These are phyloP conservation scores for Vachellia pachyceras DNA, from an alignment of 306 rosid species.

Conservation along the genomic window DNA sequence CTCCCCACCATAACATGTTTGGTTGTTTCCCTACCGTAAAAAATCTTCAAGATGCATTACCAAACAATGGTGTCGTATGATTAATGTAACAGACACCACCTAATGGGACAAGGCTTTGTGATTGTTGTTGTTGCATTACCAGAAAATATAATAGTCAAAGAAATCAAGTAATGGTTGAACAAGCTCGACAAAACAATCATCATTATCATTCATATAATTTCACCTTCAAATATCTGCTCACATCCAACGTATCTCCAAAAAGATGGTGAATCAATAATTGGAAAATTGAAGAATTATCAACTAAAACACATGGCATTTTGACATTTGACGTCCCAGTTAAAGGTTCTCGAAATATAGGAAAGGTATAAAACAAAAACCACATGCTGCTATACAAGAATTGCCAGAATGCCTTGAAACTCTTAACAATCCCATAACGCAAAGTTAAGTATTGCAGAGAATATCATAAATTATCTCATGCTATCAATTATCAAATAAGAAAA, in stretches of 20 bases:
- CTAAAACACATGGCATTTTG: neutral
- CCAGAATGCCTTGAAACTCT: neutral
- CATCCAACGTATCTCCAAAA: conserved; percentile 22
- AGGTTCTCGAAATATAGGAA: neutral
- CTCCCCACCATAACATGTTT: conserved; percentile 7
- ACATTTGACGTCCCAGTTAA: conserved; percentile 7
- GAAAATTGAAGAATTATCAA: neutral
- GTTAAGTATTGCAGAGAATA: neutral
- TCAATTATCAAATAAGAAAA: conserved; percentile 11
- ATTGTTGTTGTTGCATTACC: neutral
- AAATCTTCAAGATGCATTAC: conserved; percentile 21
- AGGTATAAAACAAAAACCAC: conserved; percentile 7
- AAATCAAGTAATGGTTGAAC: neutral
- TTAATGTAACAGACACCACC: no score
- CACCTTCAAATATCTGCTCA: conserved; percentile 9
- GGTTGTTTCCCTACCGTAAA: conserved; percentile 2
- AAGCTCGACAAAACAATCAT: conserved; percentile 18
- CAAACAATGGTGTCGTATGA: neutral
- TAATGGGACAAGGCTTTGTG: no score
- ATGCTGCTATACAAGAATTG: neutral
- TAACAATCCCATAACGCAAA: neutral
- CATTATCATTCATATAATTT: conserved; percentile 1
- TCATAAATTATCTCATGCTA: conserved; percentile 1
- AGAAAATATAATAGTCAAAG: conserved; percentile 11
- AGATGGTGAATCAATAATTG: neutral